Evolutionary conservation across 139 green algal genomes (phyloP).

Genomic region (Micromonas pusilla): DNA sequence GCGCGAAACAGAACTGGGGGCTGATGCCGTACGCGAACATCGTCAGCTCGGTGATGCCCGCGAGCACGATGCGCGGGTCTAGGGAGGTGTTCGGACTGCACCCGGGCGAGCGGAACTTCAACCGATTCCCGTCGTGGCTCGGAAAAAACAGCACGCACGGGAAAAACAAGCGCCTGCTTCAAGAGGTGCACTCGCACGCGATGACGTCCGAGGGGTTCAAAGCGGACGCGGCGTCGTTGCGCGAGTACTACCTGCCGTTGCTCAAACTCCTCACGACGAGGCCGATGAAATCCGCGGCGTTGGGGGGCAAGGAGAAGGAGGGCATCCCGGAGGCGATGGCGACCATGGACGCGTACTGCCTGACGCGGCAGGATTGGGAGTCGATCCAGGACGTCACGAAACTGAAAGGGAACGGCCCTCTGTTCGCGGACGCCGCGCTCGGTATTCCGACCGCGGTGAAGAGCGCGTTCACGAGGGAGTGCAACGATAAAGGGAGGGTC

Average conservation of each 20-base stretch:
- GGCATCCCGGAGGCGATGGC: conserved; percentile 53
- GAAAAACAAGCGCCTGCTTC: conserved; percentile 86
- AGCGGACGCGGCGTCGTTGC: conserved; percentile 31
- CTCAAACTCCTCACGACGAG: conserved; percentile 50
- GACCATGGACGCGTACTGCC: conserved; percentile 46
- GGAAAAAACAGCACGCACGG: conserved; percentile 68
- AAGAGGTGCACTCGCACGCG: conserved; percentile 68
- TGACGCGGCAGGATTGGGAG: conserved; percentile 45
- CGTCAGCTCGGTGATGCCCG: conserved; percentile 63
- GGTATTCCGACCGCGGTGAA: conserved; percentile 29
- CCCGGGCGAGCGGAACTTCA: conserved; percentile 44
- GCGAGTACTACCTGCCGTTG: conserved; percentile 67
- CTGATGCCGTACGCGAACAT: conserved; percentile 58
- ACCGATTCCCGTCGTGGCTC: conserved; percentile 87
- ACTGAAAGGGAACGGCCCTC: conserved; percentile 36
- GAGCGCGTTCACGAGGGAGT: conserved; percentile 44
- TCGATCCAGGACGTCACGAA: conserved; percentile 34
- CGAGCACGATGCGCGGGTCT: not conserved
- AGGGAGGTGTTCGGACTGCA: conserved; percentile 28
- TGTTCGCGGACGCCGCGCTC: conserved; percentile 25
- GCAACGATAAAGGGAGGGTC: conserved; percentile 37
- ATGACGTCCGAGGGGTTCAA: not conserved
- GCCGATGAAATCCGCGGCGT: conserved; percentile 48
- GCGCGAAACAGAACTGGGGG: conserved; percentile 62
- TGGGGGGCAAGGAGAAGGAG: conserved; percentile 65